These are phyloP conservation scores for Clonostachys chloroleuca DNA, from an alignment of 2,329 filamentous ascomycete species.

Conservation along the genomic window DNA sequence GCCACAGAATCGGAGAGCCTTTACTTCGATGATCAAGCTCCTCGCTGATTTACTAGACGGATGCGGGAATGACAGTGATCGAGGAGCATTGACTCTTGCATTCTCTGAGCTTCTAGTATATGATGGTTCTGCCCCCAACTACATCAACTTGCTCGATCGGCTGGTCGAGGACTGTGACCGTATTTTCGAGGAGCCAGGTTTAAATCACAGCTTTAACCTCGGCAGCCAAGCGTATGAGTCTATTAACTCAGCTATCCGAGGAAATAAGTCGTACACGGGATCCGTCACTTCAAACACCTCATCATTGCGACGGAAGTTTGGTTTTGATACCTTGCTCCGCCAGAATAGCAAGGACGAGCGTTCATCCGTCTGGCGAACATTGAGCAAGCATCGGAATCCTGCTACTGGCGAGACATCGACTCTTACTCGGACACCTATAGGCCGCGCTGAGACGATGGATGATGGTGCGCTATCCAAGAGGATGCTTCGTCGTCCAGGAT, in stretches of 20 bases:
- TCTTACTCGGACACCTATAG: constrained; percentile 62
- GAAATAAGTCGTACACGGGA: constrained; percentile 59
- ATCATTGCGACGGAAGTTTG: constrained; percentile 79
- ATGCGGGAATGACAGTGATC: constrained; percentile 85
- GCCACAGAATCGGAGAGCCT: constrained; percentile 69
- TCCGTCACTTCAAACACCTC: constrained; percentile 84
- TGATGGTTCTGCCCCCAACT: constrained; percentile 72
- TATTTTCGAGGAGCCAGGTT: constrained; percentile 67
- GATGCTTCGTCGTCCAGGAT: constrained; percentile 40
- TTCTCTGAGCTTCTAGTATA: constrained; percentile 84
- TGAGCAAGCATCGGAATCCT: constrained; percentile 73
- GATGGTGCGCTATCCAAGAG: constrained; percentile 49
- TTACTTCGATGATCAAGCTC: constrained; percentile 79
- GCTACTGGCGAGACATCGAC: constrained; percentile 57
- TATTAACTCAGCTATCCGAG: constrained; percentile 48
- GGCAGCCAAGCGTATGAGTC: constrained; percentile 49
- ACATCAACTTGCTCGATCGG: constrained; percentile 83
- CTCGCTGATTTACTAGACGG: constrained; percentile 84
- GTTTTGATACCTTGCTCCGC: constrained; percentile 69
- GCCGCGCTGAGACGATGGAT: constrained; percentile 72
- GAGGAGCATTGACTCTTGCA: constrained; percentile 80
- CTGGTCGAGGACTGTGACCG: constrained; percentile 85
- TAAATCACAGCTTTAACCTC: constrained; percentile 31
- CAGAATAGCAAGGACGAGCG: constrained; percentile 78
- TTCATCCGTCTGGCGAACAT: constrained; percentile 76